phyloP scores from a whole-genome alignment of 2,329 filamentous ascomycete species.

The Xenoacremonium recifei region DNA sequence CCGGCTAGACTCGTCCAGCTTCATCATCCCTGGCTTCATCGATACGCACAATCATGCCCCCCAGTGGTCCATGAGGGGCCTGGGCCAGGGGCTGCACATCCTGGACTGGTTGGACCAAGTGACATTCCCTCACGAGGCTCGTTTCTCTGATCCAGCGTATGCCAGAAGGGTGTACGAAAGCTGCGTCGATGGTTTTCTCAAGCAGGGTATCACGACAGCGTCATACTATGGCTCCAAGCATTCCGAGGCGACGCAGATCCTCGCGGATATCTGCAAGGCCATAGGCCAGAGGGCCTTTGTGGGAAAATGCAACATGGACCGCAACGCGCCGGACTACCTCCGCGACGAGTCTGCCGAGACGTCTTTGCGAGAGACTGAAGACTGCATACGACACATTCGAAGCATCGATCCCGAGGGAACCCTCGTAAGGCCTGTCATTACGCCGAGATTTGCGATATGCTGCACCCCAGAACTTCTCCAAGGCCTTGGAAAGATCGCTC shows the following conservation, averaged over 20 bases:
- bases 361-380: constrained; percentile 48
- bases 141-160: constrained; percentile 54
- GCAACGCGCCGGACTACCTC: constrained; percentile 55
- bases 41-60: constrained; percentile 71
- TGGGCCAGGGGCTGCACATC: constrained; percentile 51
- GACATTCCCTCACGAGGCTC: constrained; percentile 64
- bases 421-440: constrained; percentile 51
- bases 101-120: constrained; percentile 63
- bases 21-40: constrained; percentile 59
- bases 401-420: constrained; percentile 40
- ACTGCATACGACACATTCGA: constrained; percentile 47
- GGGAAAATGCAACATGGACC: constrained; percentile 62
- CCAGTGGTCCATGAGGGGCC: constrained; percentile 48
- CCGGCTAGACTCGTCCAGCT: constrained; percentile 40
- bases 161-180: constrained; percentile 49
- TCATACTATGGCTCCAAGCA: constrained; percentile 60
- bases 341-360: constrained; percentile 44
- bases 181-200: constrained; percentile 57
- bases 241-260: constrained; percentile 52
- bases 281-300: constrained; percentile 59
- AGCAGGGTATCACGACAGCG: constrained; percentile 61
- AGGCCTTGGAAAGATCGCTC: constrained; percentile 54
- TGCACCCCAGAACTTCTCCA: constrained; percentile 54
- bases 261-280: constrained; percentile 52
- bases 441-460: constrained; percentile 60